Conservation (phyloP, 805 yeast species). For the Candida broadrunensis region DNA sequence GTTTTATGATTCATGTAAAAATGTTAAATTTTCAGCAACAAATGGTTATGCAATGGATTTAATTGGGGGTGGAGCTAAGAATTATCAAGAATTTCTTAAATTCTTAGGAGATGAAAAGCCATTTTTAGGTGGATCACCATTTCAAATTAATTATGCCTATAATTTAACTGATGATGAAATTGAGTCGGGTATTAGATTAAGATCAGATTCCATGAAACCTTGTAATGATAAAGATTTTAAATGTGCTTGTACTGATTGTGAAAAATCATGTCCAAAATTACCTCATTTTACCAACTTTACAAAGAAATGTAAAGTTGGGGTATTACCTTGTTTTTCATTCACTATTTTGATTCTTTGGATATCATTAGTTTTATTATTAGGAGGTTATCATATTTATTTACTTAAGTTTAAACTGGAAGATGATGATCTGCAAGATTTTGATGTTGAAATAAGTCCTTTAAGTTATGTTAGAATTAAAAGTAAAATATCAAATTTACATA, state of each 20-base stretch:
- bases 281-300: conserved; percentile 39
- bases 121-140: conserved; percentile 89
- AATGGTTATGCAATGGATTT: conserved; percentile 96
- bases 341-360: conserved; percentile 52
- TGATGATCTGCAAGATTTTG: conserved; percentile 8
- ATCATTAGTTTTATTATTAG: conserved; percentile 36
- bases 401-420: conserved; percentile 13
- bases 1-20: conserved; percentile 82
- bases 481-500: neutral
- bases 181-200: conserved; percentile 15
- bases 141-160: conserved; percentile 80
- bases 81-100: conserved; percentile 69
- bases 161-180: conserved; percentile 15
- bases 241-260: conserved; percentile 92
- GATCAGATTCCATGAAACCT: conserved; percentile 29
- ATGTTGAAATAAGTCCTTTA: conserved; percentile 14
- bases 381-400: conserved; percentile 34
- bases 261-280: conserved; percentile 70
- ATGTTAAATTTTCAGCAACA: conserved; percentile 88
- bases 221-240: conserved; percentile 68
- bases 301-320: conserved; percentile 53
- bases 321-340: conserved; percentile 72
- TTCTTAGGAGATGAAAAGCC: conserved; percentile 96
- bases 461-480: conserved; percentile 8
- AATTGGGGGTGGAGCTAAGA: conserved; percentile 94